Base-by-base conservation (phyloP, 2,329 filamentous ascomycete species). In the Sclerotinia subarctica region DNA sequence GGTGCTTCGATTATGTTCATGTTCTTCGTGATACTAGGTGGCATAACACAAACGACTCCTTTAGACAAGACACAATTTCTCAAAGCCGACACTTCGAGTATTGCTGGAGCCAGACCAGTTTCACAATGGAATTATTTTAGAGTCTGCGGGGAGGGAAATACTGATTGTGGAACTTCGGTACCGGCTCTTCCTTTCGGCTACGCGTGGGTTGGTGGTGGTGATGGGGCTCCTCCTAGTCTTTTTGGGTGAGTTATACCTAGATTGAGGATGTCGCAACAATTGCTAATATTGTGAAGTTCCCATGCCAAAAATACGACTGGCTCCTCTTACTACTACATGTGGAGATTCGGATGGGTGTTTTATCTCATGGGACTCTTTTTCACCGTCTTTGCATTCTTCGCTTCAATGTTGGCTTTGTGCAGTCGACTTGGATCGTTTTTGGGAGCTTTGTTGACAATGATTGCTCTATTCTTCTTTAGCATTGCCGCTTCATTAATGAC, bases 41-140 rank as follows among this genome's bases (percentile, higher is more conserved):
- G 89, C 69, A 82, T 81, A 44, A 79, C 81, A 68, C 81, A 87
- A 74, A 77, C 76, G 54, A 80, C 75, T 19, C 88, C 89, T 2
- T 82, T 96, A 67, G 86, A 90, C 78, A 81, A 88, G 69, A 93
- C 93, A 72, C 97, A 93, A 80, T 97, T 97, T 83, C 87, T 98
- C 44, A 84, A 90, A 76, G 92, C 92, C 74, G 85, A 91, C 77
- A 97, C 94, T 0, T 82, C 81, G 44, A 87, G 84, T 76, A 93
- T 96, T 76, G 82, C 85, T 3, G 88, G 89, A 59, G 89, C 92
- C 17, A 70, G 89, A 64, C 71, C 83, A 63, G 74, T 85, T 24
- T 89, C 92, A 17, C 89, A 94, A 81, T 98, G 94, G 94, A 96
- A 93, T 47, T 96, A 90, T 81, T 95, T 96, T 83, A 89, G 91